phyloP scores from a whole-genome alignment of 2,329 filamentous ascomycete genomes.

The Colletotrichum sp. region DNA sequence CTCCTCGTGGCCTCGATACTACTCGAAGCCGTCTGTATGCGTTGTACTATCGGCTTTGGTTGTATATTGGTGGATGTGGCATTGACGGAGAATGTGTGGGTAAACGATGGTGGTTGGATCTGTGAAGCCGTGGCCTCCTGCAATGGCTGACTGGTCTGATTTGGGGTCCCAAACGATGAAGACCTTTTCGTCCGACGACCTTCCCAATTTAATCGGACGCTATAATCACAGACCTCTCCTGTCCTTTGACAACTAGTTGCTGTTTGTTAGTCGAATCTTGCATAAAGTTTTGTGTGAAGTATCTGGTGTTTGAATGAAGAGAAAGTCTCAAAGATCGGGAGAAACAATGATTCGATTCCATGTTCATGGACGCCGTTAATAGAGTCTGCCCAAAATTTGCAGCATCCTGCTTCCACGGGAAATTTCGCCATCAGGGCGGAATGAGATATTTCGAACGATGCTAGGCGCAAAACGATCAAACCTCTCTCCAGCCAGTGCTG shows the following conservation, averaged over 20 bases:
- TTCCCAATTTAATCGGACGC: constrained; percentile 82
- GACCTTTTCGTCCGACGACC: constrained; percentile 68
- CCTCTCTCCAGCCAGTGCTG: background rate
- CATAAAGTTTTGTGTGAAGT: background rate
- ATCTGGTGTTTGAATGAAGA: background rate
- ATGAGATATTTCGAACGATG: background rate
- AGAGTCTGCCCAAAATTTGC: background rate
- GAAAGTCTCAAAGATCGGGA: background rate
- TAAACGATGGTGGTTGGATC: constrained; percentile 39
- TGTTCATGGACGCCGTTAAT: background rate
- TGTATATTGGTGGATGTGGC: background rate
- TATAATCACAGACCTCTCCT: constrained; percentile 80
- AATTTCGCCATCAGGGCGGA: background rate
- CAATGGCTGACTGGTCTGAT: constrained; percentile 26
- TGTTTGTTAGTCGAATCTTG: background rate
- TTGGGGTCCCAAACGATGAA: constrained; percentile 37
- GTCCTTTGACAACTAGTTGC: constrained; percentile 65
- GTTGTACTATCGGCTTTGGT: background rate
- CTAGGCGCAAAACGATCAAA: background rate
- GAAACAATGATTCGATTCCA: background rate
- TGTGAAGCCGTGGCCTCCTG: constrained; percentile 30
- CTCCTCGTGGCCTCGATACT: background rate
- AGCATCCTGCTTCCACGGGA: background rate
- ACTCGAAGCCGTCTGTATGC: background rate
- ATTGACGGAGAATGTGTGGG: constrained; percentile 27